Evolutionary conservation across 768 basidiomycete species (phyloP), one percentile per base, ranked within the genome.

Genomic region (Boletus tylopilopsis): DNA sequence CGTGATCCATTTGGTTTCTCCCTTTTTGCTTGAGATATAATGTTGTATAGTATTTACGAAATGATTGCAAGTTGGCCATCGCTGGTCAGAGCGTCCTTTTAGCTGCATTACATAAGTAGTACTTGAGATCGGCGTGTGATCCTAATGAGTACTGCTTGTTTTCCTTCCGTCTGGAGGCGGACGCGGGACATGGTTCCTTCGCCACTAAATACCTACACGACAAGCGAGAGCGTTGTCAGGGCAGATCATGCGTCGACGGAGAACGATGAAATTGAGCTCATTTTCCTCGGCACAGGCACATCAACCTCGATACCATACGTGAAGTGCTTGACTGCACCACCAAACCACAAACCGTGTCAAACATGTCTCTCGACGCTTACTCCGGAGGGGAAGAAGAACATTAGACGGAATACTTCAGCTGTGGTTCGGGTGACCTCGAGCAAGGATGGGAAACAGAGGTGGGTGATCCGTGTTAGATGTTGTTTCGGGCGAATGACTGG

Each of bases 231-330:
- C 35, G 33, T 23, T 4, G 4, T 34, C 24, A 34, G 19, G 9
- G 8, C n/a, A 19, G 9, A 45, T 27, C 42, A 27, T 15, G 13
- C 16, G 18, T 33, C 37, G 5, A 45, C 12, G 1, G 21, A 34
- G 53, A 35, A 39, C n/a, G 13, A 24, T 39, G 52, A 55, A 22
- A 67, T 76, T 46, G 87, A 92, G 63, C 69, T 90, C 56, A 82
- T 93, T 49, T 88, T 92, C 64, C 79, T 91, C 25, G 90, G 90
- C 45, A 93, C 89, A 32, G 90, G 89, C 43, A 86, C 85, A 24
- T 91, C 90, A 9, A 80, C 81, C 24, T 81, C 82, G 53, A 53
- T 93, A 13, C 90, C 90, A 15, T 72, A 79, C 41, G 63, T 84
- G 42, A 76, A 76, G 54, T 96, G 93, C 67, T 70, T 96, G 50